Conservation (phyloP, 192 early-diverging fungal genomes). For the Cladochytrium replicatum region DNA sequence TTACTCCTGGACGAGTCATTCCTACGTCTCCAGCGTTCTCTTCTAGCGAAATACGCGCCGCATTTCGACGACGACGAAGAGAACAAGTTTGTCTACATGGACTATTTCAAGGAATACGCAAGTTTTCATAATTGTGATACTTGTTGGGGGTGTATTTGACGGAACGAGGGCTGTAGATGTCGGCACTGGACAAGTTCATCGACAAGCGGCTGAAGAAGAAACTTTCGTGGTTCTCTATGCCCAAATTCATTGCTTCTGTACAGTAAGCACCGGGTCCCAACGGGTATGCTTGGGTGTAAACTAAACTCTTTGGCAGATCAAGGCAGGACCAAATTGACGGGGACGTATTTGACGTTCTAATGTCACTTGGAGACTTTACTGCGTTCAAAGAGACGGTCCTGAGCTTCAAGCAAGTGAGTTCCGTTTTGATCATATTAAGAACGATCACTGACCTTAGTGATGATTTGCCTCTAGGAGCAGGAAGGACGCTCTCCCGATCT, state of each 20-base stretch:
- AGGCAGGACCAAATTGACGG: slow-evolving; percentile 30
- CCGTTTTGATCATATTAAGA: no score
- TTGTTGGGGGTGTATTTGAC: not conserved
- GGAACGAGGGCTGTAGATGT: not conserved
- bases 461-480: no score
- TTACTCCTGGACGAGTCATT: slow-evolving; percentile 39
- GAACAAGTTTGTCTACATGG: slow-evolving; percentile 48
- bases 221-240: slow-evolving; percentile 34
- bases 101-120: slow-evolving; percentile 42
- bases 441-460: no score
- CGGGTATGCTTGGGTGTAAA: not conserved
- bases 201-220: slow-evolving; percentile 17
- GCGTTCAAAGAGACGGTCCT: slow-evolving; percentile 47
- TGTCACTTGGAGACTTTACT: slow-evolving; percentile 36
- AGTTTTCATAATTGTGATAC: not conserved
- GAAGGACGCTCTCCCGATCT: no score
- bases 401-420: slow-evolving; percentile 27
- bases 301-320: not conserved
- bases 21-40: slow-evolving; percentile 26
- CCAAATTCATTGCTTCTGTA: slow-evolving; percentile 24
- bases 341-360: slow-evolving; percentile 48
- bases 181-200: slow-evolving; percentile 29
- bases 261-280: not conserved
- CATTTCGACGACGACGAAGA: slow-evolving; percentile 38
- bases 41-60: slow-evolving; percentile 24